Evolutionary conservation across 2,329 filamentous ascomycete genomes (phyloP), one percentile per base, ranked within the genome.

Genomic region (Drechslerella coelobrocha): DNA sequence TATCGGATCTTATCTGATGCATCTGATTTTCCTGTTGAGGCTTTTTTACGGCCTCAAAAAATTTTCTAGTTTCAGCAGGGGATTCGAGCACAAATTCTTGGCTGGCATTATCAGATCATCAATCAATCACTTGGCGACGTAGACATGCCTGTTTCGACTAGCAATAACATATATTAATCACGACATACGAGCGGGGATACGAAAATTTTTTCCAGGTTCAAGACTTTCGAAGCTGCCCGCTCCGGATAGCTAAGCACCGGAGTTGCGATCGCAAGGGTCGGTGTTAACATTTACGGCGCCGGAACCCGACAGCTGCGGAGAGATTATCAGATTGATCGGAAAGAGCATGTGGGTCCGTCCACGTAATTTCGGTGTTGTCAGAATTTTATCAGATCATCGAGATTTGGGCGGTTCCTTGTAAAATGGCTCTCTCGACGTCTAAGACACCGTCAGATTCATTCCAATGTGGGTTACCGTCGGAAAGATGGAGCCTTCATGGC

Each of bases 1-100:
- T 71, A 71, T 63, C 66, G 66, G 66, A 71, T 71, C 59, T 71
- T 71, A 71, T 71, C 66, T 59, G 66, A 71, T 71, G 66, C 66
- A 71, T 71, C 66, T 63, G 66, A 71, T 71, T 71, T 59, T 29
- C 19, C 27, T 41, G 12, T 9, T 53, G 57, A 57, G 65, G 31
- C n/a, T n/a, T 45, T 24, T 62, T 57, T 52, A 26, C 5, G 5
- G 24, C 17, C 12, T 10, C 19, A 8, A 21, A 23, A 37, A 41
- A 17, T 53, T 63, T 45, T 60, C 37, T 51, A 26, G 6, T 4
- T 10, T 14, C 24, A 17, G 23, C 34, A 41, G 26, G 31, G 50
- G 37, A 71, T 12, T 39, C 47, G 53, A 43, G 50, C 9, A 31
- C 27, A 17, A 31, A 12, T 26, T 51, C 63, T 68, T 68, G 59